phyloP scores from a whole-genome alignment of 306 rosid species.

The Prunus mume region DNA sequence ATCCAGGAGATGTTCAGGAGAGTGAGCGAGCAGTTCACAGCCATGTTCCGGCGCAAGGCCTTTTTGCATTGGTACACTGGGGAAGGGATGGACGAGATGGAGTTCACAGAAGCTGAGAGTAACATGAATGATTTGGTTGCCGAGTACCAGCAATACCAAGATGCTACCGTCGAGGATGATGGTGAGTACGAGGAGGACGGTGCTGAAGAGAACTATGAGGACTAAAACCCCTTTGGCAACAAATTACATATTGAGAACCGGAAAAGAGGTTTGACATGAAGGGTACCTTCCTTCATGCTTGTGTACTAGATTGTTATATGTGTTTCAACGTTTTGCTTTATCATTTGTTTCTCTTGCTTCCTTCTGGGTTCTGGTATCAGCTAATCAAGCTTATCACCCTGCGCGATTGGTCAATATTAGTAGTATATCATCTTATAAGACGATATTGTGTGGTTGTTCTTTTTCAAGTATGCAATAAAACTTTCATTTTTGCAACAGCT shows the following conservation, averaged over 20 bases:
- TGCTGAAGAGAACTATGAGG: constrained; percentile 34
- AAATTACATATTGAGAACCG: neutral
- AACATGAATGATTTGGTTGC: constrained; percentile 96
- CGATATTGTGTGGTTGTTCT: constrained; percentile 13
- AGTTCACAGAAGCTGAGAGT: constrained; percentile 91
- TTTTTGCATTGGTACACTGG: constrained; percentile 97
- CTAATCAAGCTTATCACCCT: neutral
- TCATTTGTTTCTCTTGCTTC: neutral
- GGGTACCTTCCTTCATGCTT: neutral
- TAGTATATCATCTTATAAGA: constrained; percentile 2
- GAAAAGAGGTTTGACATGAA: constrained; percentile 1
- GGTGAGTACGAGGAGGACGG: constrained; percentile 60
- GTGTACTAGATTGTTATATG: neutral
- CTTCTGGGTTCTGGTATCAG: constrained; percentile 12
- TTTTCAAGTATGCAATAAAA: constrained; percentile 11
- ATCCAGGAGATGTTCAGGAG: constrained; percentile 97
- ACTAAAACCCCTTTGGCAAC: constrained; percentile 15
- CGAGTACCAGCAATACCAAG: constrained; percentile 93
- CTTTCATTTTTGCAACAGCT: neutral
- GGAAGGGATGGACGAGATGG: constrained; percentile 98
- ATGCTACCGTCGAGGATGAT: constrained; percentile 82
- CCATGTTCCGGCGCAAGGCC: constrained; percentile 91
- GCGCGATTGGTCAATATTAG: neutral
- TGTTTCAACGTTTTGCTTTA: constrained; percentile 9
- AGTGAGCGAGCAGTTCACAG: constrained; percentile 91